These are phyloP conservation scores for Aethionema arabicum DNA, from an alignment of 345 rosid genomes.

Conservation along the genomic window DNA sequence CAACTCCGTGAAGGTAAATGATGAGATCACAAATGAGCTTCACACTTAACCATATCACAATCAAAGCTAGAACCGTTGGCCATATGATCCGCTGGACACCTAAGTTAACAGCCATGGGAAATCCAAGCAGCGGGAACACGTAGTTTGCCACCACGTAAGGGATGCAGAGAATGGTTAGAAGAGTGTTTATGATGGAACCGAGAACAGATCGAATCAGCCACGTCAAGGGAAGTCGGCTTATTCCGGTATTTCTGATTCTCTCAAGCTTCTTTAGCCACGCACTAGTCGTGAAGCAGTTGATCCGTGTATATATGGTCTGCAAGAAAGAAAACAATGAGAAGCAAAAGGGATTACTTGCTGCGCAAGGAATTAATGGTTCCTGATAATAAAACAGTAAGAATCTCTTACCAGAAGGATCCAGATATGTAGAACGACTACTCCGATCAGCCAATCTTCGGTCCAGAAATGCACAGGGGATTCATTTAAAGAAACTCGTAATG, in stretches of 20 bases:
- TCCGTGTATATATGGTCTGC: slow-evolving; percentile 14
- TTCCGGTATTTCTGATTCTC: slow-evolving; percentile 10
- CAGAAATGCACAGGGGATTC: slow-evolving; percentile 22
- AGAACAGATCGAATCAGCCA: slow-evolving; percentile 31
- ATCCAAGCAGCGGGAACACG: slow-evolving; percentile 29
- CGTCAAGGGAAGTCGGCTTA: not conserved
- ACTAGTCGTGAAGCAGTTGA: slow-evolving; percentile 11
- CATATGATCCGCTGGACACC: slow-evolving; percentile 19
- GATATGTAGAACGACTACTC: slow-evolving; percentile 21
- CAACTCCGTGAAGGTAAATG: slow-evolving; percentile 16
- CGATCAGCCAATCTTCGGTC: slow-evolving; percentile 31
- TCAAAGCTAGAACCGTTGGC: slow-evolving; percentile 23
- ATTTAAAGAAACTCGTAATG: slow-evolving; percentile 19
- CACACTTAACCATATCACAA: not conserved
- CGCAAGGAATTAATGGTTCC: not conserved
- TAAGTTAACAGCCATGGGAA: not conserved
- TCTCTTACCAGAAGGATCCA: slow-evolving; percentile 30
- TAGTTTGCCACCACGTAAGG: slow-evolving; percentile 24
- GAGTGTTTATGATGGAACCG: slow-evolving; percentile 24
- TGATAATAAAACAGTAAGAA: not conserved
- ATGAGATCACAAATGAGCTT: slow-evolving; percentile 23
- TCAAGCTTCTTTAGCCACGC: slow-evolving; percentile 24
- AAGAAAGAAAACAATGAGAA: too few species aligned
- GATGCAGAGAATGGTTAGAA: slow-evolving; percentile 15
- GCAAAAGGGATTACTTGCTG: slow-evolving; percentile 1